A percentile compares a stretch with the other conserved stretches of the same genome.
These are phyloP conservation scores for Ceratocystis eucalypticola DNA, from an alignment of 2,329 filamentous ascomycete species.

Conservation along the genomic window DNA sequence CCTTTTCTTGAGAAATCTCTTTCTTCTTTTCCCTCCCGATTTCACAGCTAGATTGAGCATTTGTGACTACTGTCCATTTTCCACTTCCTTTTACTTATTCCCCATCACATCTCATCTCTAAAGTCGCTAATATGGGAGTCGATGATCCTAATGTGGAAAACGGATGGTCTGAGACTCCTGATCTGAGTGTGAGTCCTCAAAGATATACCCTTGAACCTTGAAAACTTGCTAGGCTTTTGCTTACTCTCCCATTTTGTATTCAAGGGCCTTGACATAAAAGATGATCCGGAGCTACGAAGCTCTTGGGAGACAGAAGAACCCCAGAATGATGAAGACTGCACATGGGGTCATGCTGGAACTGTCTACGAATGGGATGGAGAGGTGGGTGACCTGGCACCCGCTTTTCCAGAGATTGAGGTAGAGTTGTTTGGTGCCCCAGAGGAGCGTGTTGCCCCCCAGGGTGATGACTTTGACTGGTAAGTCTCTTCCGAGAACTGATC, in stretches of 20 bases:
- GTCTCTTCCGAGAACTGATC: constrained; percentile 22
- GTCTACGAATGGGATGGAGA: constrained; percentile 80
- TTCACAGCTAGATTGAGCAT: neutral
- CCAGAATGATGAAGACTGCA: neutral
- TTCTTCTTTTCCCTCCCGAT: too few relatives aligned
- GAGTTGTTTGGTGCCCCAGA: constrained; percentile 55
- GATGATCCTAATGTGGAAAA: neutral
- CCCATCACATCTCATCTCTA: neutral
- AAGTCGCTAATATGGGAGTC: neutral
- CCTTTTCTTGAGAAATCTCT: neutral
- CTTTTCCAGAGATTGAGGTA: constrained; percentile 54
- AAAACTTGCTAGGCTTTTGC: neutral
- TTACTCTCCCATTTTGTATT: neutral
- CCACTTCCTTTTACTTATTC: neutral
- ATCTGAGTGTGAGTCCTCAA: neutral
- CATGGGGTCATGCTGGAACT: constrained; percentile 12
- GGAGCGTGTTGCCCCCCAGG: constrained; percentile 27
- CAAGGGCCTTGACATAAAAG: neutral
- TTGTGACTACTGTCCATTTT: neutral
- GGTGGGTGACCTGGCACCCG: constrained; percentile 70
- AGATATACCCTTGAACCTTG: neutral
- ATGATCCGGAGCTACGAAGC: neutral
- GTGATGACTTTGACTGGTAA: constrained; percentile 15
- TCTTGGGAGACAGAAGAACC: neutral
- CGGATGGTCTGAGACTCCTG: neutral